Evolutionary conservation across 495 filamentous ascomycete species (phyloP).

Genomic region (Xylaria intraflava): DNA sequence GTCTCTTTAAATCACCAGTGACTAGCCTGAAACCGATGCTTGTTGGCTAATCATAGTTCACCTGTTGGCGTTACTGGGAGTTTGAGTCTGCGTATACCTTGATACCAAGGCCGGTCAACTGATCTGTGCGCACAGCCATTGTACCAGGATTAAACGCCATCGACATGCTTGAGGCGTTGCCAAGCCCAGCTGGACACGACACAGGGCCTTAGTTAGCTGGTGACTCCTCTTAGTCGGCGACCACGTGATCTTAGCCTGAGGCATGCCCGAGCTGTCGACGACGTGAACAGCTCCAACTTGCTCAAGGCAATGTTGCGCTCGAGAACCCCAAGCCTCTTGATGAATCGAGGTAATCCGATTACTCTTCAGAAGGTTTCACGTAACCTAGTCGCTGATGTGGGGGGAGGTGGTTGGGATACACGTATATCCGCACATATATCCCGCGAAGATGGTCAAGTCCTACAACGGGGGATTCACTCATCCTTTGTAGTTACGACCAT

Average conservation of each 20-base stretch:
- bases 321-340: neutral
- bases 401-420: neutral
- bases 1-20: neutral
- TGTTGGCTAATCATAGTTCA: neutral
- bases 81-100: too few relatives aligned
- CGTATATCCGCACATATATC: neutral
- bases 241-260: neutral
- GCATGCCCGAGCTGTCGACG: neutral
- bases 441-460: neutral
- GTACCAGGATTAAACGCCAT: neutral
- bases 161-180: neutral
- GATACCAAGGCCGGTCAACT: neutral
- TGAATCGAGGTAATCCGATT: neutral
- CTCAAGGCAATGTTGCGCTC: neutral
- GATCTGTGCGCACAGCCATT: neutral
- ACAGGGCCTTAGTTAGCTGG: neutral
- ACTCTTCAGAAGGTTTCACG: neutral
- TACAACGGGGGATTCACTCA: constrained; percentile 1
- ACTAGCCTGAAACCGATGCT: neutral
- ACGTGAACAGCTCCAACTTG: neutral
- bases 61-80: too few relatives aligned
- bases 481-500: constrained; percentile 20
- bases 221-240: neutral
- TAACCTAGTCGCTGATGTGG: neutral
- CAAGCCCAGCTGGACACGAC: neutral